phyloP scores from a whole-genome alignment of 2,329 filamentous ascomycete genomes.

The Teratosphaeria pseudoeucalypti region DNA sequence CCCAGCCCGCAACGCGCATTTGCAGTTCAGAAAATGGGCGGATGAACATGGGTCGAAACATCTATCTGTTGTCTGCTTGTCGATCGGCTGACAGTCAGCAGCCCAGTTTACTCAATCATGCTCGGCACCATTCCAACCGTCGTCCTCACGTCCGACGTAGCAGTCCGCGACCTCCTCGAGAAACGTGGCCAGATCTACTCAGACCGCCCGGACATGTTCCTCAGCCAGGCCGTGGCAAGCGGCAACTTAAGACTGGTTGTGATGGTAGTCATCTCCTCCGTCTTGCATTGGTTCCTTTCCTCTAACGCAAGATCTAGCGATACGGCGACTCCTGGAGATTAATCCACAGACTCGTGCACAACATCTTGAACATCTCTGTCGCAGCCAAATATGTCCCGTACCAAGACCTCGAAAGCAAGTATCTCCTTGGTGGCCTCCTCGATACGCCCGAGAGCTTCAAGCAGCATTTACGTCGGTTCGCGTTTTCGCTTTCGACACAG shows the following conservation, averaged over 20 bases:
- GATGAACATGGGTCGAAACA: constrained; percentile 30
- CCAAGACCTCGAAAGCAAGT: constrained; percentile 46
- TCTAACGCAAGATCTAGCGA: not conserved
- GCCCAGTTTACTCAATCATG: constrained; percentile 41
- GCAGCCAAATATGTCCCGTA: constrained; percentile 42
- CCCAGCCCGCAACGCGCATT: constrained; percentile 31
- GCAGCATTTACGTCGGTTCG: constrained; percentile 39
- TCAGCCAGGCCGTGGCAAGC: not conserved
- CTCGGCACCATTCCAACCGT: constrained; percentile 31
- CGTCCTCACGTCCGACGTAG: not conserved
- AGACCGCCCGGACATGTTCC: not conserved
- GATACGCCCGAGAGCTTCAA: constrained; percentile 33
- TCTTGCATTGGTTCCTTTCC: not conserved
- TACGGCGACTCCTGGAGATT: constrained; percentile 8
- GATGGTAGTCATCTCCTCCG: not conserved
- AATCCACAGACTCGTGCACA: constrained; percentile 33
- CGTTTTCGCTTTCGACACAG: constrained; percentile 38
- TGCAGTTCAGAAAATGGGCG: constrained; percentile 44
- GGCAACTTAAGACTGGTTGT: not conserved
- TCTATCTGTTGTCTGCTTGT: not conserved
- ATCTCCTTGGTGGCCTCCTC: constrained; percentile 43
- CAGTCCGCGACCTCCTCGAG: not conserved
- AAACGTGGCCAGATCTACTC: not conserved
- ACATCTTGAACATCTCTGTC: constrained; percentile 37
- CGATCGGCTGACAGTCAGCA: not conserved